A percentile compares a stretch with the other conserved stretches of the same genome.
These are phyloP conservation scores for Echinosophora koreensis DNA, from an alignment of 306 rosid genomes.

Conservation along the genomic window DNA sequence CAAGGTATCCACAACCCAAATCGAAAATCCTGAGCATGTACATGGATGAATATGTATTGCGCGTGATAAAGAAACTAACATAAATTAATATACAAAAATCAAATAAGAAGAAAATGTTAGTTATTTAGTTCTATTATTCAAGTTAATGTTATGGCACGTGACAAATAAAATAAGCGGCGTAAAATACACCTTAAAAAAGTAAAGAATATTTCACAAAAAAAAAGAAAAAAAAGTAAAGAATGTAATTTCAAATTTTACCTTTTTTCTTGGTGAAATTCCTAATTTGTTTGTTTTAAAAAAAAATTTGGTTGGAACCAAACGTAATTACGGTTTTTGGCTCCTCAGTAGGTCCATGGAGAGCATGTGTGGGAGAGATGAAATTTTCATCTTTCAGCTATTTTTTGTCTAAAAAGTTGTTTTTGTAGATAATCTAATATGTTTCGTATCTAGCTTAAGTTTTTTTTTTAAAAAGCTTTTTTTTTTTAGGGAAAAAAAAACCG, in stretches of 20 bases:
- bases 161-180: constrained; percentile 39
- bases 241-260: constrained; percentile 6
- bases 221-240: constrained; percentile 37
- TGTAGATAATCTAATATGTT: no score
- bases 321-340: no score
- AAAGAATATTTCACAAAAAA: constrained; percentile 13
- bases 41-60: constrained; percentile 14
- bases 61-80: constrained; percentile 21
- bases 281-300: no score
- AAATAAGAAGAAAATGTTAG: not conserved
- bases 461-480: no score
- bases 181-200: constrained; percentile 46
- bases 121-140: constrained; percentile 1
- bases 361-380: no score
- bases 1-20: constrained; percentile 15
- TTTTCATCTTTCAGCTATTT: no score
- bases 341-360: no score
- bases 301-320: no score
- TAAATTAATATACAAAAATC: not conserved
- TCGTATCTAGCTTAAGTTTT: no score
- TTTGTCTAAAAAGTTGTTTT: no score
- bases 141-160: constrained; percentile 32
- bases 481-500: no score
- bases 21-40: constrained; percentile 24
- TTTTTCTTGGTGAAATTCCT: constrained; percentile 9